Base-by-base conservation (phyloP, 2,329 filamentous ascomycete species). In the Microthyrium microscopicum region DNA sequence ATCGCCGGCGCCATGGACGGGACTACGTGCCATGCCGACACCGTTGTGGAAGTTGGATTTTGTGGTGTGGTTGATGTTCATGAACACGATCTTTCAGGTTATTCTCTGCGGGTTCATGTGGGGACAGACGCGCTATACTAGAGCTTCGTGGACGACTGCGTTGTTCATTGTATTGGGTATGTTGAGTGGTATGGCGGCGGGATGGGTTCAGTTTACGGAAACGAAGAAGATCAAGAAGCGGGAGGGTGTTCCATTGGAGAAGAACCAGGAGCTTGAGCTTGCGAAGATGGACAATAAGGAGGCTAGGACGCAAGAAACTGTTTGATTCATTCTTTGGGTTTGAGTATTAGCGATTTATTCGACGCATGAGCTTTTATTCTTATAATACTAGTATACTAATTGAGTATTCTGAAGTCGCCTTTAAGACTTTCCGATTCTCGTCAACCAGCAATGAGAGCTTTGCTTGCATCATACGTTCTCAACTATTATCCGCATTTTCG, bases 21-120 rank as follows among this genome's bases (percentile, higher is more conserved):
- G 76, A 7, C 52, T 68, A 12, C 70, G 77, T 4, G 79, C 80
- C 1, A 66, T 68, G 3, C 66, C 76, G 2, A 83, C 79, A 0
- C 54, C 56, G 16, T 42, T 68, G 8, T 87, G 80, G 79, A 85
- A 80, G 53, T 59, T 92, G 47, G 80, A 89, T 42, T 71, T 77
- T 36, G 71, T 87, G 21, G 63, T 91, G 22, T 85, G 77, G 76
- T 65, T 75, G 44, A 84, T 83, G 55, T 66, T 83, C 3, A 64
- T 62, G 58, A 91, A 92, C 47, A 89, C 82, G 0, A 66, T 85
- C 35, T 64, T 89, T 28, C 84, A 92, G 52, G 65, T 65, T 25
- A 64, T 71, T 13, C 63, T 92, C 2, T 77, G 73, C 6, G 75
- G 68, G 3, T 78, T 83, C 56, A 91, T 92, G 83, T 91, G 80